phyloP scores from a whole-genome alignment of 768 basidiomycete species.

The Lanmaoa pseudosensibilis region DNA sequence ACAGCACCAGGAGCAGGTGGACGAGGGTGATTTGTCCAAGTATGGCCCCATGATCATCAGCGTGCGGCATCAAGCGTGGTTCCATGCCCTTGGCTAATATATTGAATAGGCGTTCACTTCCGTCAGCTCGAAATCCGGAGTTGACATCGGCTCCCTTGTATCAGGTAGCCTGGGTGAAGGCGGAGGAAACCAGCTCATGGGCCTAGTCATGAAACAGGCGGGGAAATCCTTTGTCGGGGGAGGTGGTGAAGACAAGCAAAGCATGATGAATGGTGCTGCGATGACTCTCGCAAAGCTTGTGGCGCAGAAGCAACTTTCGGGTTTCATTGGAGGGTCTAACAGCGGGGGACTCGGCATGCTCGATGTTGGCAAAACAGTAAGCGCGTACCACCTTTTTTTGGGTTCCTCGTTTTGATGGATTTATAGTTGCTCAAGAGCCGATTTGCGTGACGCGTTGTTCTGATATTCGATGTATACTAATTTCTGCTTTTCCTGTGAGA shows the following conservation, averaged over 20 bases:
- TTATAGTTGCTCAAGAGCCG: conserved; percentile 18
- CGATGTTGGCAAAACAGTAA: conserved; percentile 53
- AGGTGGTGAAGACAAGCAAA: conserved; percentile 68
- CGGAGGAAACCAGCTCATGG: conserved; percentile 67
- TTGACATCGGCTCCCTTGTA: conserved; percentile 24
- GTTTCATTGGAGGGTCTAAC: conserved; percentile 53
- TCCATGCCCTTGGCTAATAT: conserved; percentile 3
- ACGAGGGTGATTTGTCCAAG: conserved; percentile 6
- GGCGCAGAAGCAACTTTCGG: conserved; percentile 55
- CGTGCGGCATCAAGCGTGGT: conserved; percentile 3
- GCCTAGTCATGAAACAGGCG: conserved; percentile 83
- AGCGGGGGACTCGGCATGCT: conserved; percentile 69
- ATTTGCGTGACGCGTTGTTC: conserved; percentile 5
- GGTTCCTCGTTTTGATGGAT: background rate
- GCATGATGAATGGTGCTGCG: conserved; percentile 80
- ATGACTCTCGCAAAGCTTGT: conserved; percentile 85
- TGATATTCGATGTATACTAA: background rate
- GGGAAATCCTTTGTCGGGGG: conserved; percentile 68
- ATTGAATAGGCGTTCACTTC: conserved; percentile 21
- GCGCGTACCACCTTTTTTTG: background rate
- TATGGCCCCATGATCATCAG: conserved; percentile 24
- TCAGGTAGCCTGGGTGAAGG: conserved; percentile 41
- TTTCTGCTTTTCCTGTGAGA: background rate
- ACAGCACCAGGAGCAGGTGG: conserved; percentile 17
- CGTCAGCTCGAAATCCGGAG: conserved; percentile 30